Conservation (phyloP, 805 yeast genomes). For the Candida oleophila region DNA sequence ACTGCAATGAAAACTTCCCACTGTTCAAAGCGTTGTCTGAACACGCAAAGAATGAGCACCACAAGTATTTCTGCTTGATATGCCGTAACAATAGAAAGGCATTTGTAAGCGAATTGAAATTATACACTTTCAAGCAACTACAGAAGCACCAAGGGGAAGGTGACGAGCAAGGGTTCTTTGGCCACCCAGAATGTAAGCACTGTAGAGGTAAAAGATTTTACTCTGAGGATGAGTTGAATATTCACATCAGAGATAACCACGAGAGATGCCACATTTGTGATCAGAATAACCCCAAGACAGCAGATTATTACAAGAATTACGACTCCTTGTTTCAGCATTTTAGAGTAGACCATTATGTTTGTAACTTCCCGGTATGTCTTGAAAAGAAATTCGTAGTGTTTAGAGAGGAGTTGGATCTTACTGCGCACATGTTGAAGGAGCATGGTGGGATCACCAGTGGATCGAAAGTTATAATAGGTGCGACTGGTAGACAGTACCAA, state of each 20-base stretch:
- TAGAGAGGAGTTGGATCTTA: conserved; percentile 77
- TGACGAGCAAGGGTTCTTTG: conserved; percentile 74
- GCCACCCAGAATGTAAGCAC: conserved; percentile 87
- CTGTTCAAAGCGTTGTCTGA: conserved; percentile 58
- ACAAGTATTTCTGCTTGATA: conserved; percentile 63
- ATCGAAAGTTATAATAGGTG: conserved; percentile 39
- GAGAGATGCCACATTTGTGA: conserved; percentile 92
- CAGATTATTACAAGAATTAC: conserved; percentile 70
- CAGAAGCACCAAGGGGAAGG: conserved; percentile 72
- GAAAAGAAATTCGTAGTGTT: conserved; percentile 93
- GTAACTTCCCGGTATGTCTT: conserved; percentile 73
- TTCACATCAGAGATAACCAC: conserved; percentile 80
- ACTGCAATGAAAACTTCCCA: conserved; percentile 41
- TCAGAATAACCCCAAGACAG: conserved; percentile 57
- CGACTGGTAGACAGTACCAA: conserved; percentile 42
- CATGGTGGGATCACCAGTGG: conserved; percentile 63
- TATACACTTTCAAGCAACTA: conserved; percentile 61
- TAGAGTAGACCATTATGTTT: conserved; percentile 66
- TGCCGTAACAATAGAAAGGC: conserved; percentile 78
- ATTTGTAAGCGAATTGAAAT: conserved; percentile 67
- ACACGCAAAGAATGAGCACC: conserved; percentile 68
- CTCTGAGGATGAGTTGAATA: conserved; percentile 80
- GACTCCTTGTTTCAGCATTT: conserved; percentile 77
- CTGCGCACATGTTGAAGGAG: conserved; percentile 82
- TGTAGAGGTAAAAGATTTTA: conserved; percentile 77